A percentile compares a stretch with the other conserved stretches of the same genome.
phyloP scores from a whole-genome alignment of 257 asterid species.

The Solanum gracilifrons region DNA sequence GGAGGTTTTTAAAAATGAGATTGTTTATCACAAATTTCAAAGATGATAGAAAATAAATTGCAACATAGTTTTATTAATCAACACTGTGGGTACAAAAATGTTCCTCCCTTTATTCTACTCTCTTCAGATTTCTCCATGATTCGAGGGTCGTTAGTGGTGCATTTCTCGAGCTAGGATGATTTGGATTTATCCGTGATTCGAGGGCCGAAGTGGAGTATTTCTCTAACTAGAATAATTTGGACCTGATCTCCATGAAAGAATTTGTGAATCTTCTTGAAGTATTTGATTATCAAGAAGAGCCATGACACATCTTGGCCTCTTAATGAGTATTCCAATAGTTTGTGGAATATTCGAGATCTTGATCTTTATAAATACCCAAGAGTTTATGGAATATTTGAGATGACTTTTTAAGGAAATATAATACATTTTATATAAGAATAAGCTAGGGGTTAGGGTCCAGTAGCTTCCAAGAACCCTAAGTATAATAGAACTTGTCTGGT shows the following conservation, averaged over 20 bases:
- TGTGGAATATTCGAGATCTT: too few species aligned
- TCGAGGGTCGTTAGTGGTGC: not conserved
- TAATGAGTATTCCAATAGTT: too few species aligned
- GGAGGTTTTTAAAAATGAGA: not conserved
- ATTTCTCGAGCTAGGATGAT: not conserved
- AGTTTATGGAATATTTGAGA: not conserved
- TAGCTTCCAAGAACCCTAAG: not conserved
- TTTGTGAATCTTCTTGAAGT: not conserved
- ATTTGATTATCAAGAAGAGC: not conserved
- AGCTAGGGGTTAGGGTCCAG: not conserved
- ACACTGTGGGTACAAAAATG: not conserved
- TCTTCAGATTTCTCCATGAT: not conserved
- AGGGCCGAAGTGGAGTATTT: not conserved
- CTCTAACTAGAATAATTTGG: not conserved
- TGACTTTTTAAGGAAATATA: not conserved
- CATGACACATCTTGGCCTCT: not conserved
- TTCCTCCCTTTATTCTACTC: not conserved
- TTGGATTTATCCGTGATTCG: not conserved
- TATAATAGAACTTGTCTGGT: not conserved
- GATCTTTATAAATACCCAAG: too few species aligned
- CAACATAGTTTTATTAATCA: not conserved
- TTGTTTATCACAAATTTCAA: not conserved
- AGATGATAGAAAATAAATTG: not conserved
- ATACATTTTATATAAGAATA: not conserved
- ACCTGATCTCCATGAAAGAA: not conserved